Evolutionary conservation across 169 alveolate species (phyloP).

Genomic region (Theileria annulata): DNA sequence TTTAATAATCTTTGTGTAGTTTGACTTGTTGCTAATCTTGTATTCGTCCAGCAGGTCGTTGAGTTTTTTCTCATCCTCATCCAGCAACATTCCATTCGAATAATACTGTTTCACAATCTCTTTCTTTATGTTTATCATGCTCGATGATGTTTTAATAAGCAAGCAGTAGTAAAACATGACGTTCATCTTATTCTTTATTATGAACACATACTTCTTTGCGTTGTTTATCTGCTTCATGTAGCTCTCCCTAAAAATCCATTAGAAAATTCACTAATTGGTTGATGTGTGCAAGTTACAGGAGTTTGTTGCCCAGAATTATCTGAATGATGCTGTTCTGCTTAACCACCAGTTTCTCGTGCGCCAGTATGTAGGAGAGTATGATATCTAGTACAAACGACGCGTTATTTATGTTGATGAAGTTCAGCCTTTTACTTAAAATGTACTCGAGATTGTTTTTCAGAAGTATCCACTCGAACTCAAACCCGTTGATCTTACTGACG

Average conservation of each 20-base stretch:
- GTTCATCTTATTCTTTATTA: slow-evolving; percentile 16
- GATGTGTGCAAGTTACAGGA: slow-evolving; percentile 25
- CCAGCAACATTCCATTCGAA: slow-evolving; percentile 54
- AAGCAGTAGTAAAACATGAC: slow-evolving; percentile 28
- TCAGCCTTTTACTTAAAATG: slow-evolving; percentile 25
- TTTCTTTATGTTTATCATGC: slow-evolving; percentile 55
- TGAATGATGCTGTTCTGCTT: slow-evolving; percentile 76
- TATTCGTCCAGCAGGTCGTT: slow-evolving; percentile 44
- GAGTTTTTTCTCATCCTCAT: slow-evolving; percentile 45
- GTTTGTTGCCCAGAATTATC: slow-evolving; percentile 69
- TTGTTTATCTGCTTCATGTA: slow-evolving; percentile 26
- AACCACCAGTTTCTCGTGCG: slow-evolving; percentile 78
- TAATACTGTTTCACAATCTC: slow-evolving; percentile 56
- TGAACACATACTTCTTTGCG: slow-evolving; percentile 52
- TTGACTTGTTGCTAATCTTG: slow-evolving; percentile 34
- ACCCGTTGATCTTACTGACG: slow-evolving; percentile 58
- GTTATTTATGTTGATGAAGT: slow-evolving; percentile 26
- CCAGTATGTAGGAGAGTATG: slow-evolving; percentile 81
- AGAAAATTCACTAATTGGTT: neutral
- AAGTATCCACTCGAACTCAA: slow-evolving; percentile 66
- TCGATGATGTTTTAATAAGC: slow-evolving; percentile 55
- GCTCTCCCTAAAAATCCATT: slow-evolving; percentile 22
- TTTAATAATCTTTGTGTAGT: slow-evolving; percentile 44
- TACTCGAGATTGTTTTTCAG: slow-evolving; percentile 39
- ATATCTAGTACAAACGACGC: slow-evolving; percentile 68